These are phyloP conservation scores for Komagataella pseudopastoris DNA, from an alignment of 805 yeast genomes.

Conservation along the genomic window DNA sequence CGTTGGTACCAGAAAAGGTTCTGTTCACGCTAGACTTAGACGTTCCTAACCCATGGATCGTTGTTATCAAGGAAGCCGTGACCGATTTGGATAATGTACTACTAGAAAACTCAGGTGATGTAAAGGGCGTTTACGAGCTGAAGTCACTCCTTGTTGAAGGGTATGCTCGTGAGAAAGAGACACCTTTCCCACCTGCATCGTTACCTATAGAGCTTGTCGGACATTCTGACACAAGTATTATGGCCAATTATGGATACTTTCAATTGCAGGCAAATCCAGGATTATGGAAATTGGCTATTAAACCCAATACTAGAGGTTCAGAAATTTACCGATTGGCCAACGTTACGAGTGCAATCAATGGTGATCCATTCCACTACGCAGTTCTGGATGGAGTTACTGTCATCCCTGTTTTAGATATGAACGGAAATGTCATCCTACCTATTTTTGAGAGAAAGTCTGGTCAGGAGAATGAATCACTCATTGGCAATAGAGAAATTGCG, in stretches of 20 bases:
- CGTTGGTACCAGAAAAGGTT: conserved; percentile 34
- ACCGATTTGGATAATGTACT: conserved; percentile 55
- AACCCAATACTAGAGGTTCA: conserved; percentile 24
- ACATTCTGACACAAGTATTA: conserved; percentile 46
- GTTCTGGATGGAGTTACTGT: not conserved
- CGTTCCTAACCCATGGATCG: conserved; percentile 58
- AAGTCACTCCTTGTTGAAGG: conserved; percentile 58
- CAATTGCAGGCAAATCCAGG: conserved; percentile 74
- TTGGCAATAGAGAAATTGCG: not conserved
- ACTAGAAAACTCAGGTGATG: conserved; percentile 21
- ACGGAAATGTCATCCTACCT: conserved; percentile 33
- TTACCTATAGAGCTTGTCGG: conserved; percentile 29
- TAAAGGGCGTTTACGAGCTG: conserved; percentile 36
- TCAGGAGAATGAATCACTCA: conserved; percentile 5
- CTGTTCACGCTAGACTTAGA: conserved; percentile 44
- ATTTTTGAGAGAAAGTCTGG: conserved; percentile 23
- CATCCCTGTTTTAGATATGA: conserved; percentile 26
- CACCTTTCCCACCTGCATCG: conserved; percentile 27
- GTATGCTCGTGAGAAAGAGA: conserved; percentile 33
- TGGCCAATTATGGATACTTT: conserved; percentile 75
- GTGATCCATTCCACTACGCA: conserved; percentile 5
- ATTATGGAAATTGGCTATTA: conserved; percentile 37
- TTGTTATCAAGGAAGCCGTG: conserved; percentile 31
- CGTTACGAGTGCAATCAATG: conserved; percentile 10
- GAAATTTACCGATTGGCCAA: conserved; percentile 26